A percentile compares a stretch with the other conserved stretches of the same genome.
Conservation (phyloP, 768 basidiomycete species). For the Serendipita sp. region DNA sequence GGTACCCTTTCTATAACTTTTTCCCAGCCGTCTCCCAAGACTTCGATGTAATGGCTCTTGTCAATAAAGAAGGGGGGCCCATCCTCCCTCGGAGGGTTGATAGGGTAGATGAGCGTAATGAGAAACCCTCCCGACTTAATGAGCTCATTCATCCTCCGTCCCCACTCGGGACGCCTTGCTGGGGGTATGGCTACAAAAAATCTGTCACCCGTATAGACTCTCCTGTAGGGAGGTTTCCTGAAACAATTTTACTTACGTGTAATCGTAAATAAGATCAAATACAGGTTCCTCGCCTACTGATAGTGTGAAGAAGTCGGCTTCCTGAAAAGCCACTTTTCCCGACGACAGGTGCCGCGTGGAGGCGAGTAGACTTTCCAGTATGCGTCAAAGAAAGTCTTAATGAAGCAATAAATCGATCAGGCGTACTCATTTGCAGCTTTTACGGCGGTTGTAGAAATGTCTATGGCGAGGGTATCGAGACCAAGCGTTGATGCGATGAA, state of each 20-base stretch:
- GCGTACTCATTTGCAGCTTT: conserved; percentile 17
- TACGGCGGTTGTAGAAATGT: neutral
- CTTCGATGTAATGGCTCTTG: conserved; percentile 38
- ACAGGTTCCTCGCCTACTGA: conserved; percentile 19
- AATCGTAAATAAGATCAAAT: conserved; percentile 50
- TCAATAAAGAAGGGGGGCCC: conserved; percentile 53
- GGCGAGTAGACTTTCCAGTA: conserved; percentile 12
- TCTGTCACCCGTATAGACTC: conserved; percentile 22
- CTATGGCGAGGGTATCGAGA: neutral
- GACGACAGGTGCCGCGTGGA: conserved; percentile 15
- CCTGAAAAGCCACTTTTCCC: conserved; percentile 26
- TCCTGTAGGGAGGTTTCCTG: no score
- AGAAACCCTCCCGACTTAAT: conserved; percentile 48
- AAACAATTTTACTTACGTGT: conserved; percentile 27
- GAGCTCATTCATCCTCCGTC: conserved; percentile 35
- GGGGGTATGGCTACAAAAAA: conserved; percentile 65
- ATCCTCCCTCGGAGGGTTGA: conserved; percentile 26
- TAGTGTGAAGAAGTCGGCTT: conserved; percentile 41
- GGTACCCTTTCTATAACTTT: conserved; percentile 41
- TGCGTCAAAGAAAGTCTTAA: neutral
- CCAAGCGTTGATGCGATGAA: conserved; percentile 28
- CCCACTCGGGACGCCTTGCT: conserved; percentile 37
- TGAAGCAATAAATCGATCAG: neutral
- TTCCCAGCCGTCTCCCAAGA: conserved; percentile 34
- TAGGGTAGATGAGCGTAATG: conserved; percentile 44